Base-by-base conservation (phyloP, 108 stramenopile genomes). In the Nannochloropsis granulata region DNA sequence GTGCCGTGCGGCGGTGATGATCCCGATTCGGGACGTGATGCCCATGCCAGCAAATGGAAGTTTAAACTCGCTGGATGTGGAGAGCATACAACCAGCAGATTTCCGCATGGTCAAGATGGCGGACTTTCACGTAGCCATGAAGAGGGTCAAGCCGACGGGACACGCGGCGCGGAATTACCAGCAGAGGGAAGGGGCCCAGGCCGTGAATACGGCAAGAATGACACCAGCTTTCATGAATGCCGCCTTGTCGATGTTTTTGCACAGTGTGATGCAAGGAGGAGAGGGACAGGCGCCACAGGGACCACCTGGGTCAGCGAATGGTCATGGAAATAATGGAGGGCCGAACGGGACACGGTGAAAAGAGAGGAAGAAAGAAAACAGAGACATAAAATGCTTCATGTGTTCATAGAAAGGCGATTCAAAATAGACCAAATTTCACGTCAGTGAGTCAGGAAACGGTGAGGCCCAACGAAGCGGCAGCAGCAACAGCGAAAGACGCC, bases 1-100 rank as follows among this genome's bases (percentile, higher is more conserved):
- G 8, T 95, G 95, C 82, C 92, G 95, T 45, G 95, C 94, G 43
- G 97, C 97, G 23, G 95, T 93, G 13, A 93, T 94, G 93, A 93
- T 92, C 45, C 91, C 93, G 11, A 89, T 95, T 12, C 93, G 94
- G 44, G 96, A 97, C 85, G 85, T 93, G 94, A 91, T 78, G 90
- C 89, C 42, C 93, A 92, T 13, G 85, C 44, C 82, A 24, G 44
- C 45, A 45, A 12, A 11, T 25, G 71, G 78, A 34, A n/a, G 13
- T 43, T 19, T 26, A 13, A 34, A 24, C 43, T 2, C 56, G 19
- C 24, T 26, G 8, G 71, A 26, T 42, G 83, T n/a, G 83, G 24
- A 26, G 13, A 34, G 83, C 12, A 12, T 23, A 25, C 56, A 83
- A 25, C 5, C 45, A 24, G 86, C 16, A 14, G 14, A 34, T 23